These are phyloP conservation scores for Gossypium ekmanianum DNA, from an alignment of 345 rosid species.

Conservation along the genomic window DNA sequence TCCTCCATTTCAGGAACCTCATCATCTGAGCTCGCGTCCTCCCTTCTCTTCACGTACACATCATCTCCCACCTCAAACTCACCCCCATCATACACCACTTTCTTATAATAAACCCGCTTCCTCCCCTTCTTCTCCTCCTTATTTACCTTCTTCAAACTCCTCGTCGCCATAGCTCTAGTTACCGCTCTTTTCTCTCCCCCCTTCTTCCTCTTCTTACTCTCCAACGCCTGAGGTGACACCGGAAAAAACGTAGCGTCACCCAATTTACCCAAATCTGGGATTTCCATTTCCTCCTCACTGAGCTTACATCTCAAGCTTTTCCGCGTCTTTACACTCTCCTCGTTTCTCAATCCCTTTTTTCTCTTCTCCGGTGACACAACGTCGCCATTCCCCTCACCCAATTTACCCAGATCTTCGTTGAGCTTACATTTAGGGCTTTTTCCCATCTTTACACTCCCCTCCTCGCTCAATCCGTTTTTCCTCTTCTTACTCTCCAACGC, in stretches of 20 bases:
- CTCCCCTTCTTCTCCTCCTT: conserved; percentile 22
- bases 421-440: too few species aligned
- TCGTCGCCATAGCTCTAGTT: conserved; percentile 16
- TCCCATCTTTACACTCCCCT: too few species aligned
- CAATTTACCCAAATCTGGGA: not conserved
- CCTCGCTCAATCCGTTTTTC: conserved; percentile 9
- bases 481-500: conserved; percentile 49
- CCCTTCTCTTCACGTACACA: conserved; percentile 85
- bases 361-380: too few species aligned
- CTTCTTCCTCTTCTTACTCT: not conserved
- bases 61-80: conserved; percentile 75
- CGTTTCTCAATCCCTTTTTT: too few species aligned
- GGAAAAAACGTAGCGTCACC: not conserved
- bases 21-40: conserved; percentile 57
- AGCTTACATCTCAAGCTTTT: not conserved
- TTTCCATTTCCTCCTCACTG: not conserved
- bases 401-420: too few species aligned
- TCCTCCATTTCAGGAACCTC: conserved; percentile 76
- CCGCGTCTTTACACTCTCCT: not conserved
- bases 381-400: too few species aligned
- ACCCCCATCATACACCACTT: conserved; percentile 63
- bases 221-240: not conserved
- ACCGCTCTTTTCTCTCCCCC: conserved; percentile 14
- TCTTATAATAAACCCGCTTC: conserved; percentile 61
- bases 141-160: conserved; percentile 16